Base-by-base conservation (phyloP, 345 rosid genomes). In the Salix suchowensis region DNA sequence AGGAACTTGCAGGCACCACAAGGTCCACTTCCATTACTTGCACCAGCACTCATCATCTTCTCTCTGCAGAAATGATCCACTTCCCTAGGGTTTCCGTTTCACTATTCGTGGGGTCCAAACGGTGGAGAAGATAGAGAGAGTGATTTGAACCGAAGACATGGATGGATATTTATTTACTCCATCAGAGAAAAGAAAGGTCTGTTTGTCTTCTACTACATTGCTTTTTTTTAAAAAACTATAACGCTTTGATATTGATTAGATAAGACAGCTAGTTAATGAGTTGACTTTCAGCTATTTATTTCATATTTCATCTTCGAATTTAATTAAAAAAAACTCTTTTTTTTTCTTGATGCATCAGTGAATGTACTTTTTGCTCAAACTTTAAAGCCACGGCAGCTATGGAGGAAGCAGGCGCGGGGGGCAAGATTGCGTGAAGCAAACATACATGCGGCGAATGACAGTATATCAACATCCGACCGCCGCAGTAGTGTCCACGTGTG, bases 1-100 rank as follows among this genome's bases (percentile, higher is more conserved):
- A 95, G 88, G 81, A 93, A 91, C 83, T 93, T 93, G 91, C 97
- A 95, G 6, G 96, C 98, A 14, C 97, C 97, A 55, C 97, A 90
- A 11, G 97, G 97, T 73, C 96, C 90, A 79, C 87, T 84, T 42
- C 89, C 88, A 36, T 82, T 39, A 16, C 42, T 39, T 32, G 28
- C n/a, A 36, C 19, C 30, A 28, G 30, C 30, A 30, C 32, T 14
- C 21, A 42, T 64, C 69, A 10, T 65, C 24, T 52, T 36, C 66
- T 4, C n/a, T n/a, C 52, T 65, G 40, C 39, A 75, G 48, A 46
- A 50, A 28, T 12, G 18, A 19, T 32, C 44, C 70, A 28, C 46
- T 34, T 40, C 42, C 37, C 19, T 32, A 4, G n/a, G 8, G 30
- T 21, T 26, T 40, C 32, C 19, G 23, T 7, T 28, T 55, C 36